Conservation (phyloP, 139 green algal species). For the Limnomonas spitsbergensis region DNA sequence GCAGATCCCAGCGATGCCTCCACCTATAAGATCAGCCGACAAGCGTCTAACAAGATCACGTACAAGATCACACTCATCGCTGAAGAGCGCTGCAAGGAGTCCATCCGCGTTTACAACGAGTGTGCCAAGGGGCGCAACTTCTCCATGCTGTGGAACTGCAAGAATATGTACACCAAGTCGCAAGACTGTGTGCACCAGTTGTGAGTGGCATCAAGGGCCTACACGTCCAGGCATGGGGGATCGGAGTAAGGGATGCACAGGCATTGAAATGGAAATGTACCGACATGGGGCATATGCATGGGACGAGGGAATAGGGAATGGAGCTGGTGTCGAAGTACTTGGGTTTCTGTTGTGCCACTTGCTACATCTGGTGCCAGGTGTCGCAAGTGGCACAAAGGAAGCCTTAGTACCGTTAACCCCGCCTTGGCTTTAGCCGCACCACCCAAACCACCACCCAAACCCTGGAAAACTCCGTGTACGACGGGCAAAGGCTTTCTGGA, state of each 20-base stretch:
- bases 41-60: conserved; percentile 17
- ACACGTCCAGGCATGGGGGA: background rate
- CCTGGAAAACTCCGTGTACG: too few relatives aligned
- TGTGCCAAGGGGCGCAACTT: conserved; percentile 22
- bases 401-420: too few relatives aligned
- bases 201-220: conserved; percentile 14
- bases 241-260: too few relatives aligned
- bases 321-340: background rate
- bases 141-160: conserved; percentile 28
- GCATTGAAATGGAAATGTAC: conserved; percentile 1
- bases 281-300: background rate
- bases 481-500: too few relatives aligned
- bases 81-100: conserved; percentile 6
- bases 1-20: too few relatives aligned
- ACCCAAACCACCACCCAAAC: too few relatives aligned
- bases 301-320: background rate
- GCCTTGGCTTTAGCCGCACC: too few relatives aligned
- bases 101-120: conserved; percentile 23
- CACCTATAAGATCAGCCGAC: conserved; percentile 3
- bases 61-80: conserved; percentile 18
- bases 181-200: conserved; percentile 32
- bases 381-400: too few relatives aligned
- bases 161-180: conserved; percentile 13
- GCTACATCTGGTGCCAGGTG: too few relatives aligned
- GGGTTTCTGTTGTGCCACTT: background rate